Conservation (phyloP, 2,329 filamentous ascomycete species). For the Remersonia thermophila region DNA sequence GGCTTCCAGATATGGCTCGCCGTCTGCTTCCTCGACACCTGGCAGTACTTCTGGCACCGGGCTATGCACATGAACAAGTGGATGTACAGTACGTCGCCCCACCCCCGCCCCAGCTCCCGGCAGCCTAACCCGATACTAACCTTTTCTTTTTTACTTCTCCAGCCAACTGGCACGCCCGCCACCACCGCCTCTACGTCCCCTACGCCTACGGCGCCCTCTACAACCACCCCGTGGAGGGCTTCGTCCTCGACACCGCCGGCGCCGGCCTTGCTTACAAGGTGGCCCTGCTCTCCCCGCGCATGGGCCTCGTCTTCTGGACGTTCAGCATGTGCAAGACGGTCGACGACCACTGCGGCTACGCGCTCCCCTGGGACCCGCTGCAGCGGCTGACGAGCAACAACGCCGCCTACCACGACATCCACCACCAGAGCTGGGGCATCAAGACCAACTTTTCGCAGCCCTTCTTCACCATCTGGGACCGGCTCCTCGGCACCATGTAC, state of each 20-base stretch:
- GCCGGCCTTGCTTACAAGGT: conserved; percentile 74
- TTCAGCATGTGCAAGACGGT: conserved; percentile 90
- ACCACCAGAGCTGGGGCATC: conserved; percentile 98
- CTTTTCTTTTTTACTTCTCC: background rate
- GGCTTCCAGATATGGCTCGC: conserved; percentile 64
- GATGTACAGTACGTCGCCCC: conserved; percentile 64
- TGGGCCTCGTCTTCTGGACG: conserved; percentile 82
- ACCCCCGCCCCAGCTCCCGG: conserved; percentile 25
- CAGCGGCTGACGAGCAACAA: conserved; percentile 92
- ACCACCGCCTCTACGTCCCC: conserved; percentile 93
- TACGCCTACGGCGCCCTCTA: conserved; percentile 96
- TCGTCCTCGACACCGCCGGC: conserved; percentile 82
- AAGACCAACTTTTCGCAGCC: conserved; percentile 89
- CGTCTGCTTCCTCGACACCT: conserved; percentile 74
- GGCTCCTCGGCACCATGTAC: conserved; percentile 70
- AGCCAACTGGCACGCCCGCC: conserved; percentile 86
- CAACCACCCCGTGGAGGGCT: conserved; percentile 91
- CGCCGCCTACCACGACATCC: conserved; percentile 91
- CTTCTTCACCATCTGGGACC: conserved; percentile 94
- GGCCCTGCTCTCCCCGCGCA: conserved; percentile 69
- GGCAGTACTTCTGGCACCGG: conserved; percentile 96
- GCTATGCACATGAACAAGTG: conserved; percentile 96
- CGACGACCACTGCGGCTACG: conserved; percentile 93
- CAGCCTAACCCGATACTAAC: conserved; percentile 23
- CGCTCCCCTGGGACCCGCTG: conserved; percentile 88